Percentiles rank a stretch among this genome's conserved stretches.
phyloP scores from a whole-genome alignment of 2,329 filamentous ascomycete species.

The Hypoxylon sp. region DNA sequence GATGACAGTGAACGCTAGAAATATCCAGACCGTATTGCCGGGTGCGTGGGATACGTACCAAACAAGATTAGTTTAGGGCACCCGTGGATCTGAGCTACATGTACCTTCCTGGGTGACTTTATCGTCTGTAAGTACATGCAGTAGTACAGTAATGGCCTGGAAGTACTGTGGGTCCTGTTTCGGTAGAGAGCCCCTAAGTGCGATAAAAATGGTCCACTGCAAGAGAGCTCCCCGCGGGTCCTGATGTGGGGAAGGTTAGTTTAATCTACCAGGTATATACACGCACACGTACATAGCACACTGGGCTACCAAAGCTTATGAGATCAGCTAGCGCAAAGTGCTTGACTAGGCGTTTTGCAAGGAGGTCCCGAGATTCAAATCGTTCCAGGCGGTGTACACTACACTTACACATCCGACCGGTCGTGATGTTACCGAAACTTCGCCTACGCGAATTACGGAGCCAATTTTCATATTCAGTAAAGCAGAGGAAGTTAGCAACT shows the following conservation, averaged over 20 bases:
- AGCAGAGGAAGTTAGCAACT: slow-evolving; percentile 6
- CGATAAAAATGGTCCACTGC: slow-evolving; percentile 18
- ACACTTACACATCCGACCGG: slow-evolving; percentile 14
- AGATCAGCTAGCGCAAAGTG: slow-evolving; percentile 22
- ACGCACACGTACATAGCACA: no score
- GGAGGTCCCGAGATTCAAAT: slow-evolving; percentile 33
- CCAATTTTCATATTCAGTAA: slow-evolving; percentile 3
- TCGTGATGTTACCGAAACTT: slow-evolving; percentile 30
- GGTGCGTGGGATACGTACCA: slow-evolving; percentile 25
- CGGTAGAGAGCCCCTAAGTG: slow-evolving; percentile 11
- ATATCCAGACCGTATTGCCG: slow-evolving; percentile 28
- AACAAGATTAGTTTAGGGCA: slow-evolving; percentile 17
- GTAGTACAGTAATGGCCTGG: slow-evolving; percentile 22
- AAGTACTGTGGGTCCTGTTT: slow-evolving; percentile 7
- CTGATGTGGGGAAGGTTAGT: slow-evolving; percentile 31
- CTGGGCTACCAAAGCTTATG: no score
- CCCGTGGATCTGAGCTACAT: slow-evolving; percentile 12
- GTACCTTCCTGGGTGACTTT: not conserved
- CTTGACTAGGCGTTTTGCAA: slow-evolving; percentile 18
- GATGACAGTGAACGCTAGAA: not conserved
- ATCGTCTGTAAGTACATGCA: slow-evolving; percentile 1
- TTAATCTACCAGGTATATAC: no score
- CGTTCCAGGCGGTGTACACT: slow-evolving; percentile 29
- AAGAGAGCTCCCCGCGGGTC: slow-evolving; percentile 28
- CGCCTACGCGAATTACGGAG: slow-evolving; percentile 32